Conservation (phyloP, 768 basidiomycete genomes). For the Boletus subparvulus region DNA sequence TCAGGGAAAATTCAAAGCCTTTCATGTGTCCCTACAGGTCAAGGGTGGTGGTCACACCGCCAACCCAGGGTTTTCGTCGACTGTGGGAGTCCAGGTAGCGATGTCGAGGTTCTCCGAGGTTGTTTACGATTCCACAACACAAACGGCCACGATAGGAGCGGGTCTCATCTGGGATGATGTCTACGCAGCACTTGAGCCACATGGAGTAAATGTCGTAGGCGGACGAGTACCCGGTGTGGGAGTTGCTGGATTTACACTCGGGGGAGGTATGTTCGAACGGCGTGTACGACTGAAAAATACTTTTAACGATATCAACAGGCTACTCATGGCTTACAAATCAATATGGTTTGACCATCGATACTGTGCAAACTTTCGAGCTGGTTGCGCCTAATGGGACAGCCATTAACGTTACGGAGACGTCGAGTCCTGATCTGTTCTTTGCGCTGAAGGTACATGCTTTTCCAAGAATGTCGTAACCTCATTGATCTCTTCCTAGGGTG, state of each 20-base stretch:
- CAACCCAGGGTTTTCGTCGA: constrained; percentile 60
- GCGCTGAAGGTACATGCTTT: constrained; percentile 38
- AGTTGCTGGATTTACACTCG: constrained; percentile 55
- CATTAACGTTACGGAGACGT: constrained; percentile 31
- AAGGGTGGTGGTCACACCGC: constrained; percentile 60
- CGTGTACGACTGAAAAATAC: not conserved
- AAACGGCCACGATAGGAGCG: constrained; percentile 41
- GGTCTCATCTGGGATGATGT: constrained; percentile 65
- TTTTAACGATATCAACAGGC: constrained; percentile 1
- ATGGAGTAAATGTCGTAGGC: constrained; percentile 56
- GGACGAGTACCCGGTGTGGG: constrained; percentile 55
- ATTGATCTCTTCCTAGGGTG: constrained; percentile 42
- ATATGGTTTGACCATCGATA: constrained; percentile 58
- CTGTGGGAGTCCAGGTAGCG: constrained; percentile 54
- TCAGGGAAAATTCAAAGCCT: not conserved
- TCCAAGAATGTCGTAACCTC: not conserved
- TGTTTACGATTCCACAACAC: constrained; percentile 37
- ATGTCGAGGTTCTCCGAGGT: constrained; percentile 49
- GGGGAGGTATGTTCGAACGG: constrained; percentile 43
- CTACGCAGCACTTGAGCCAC: constrained; percentile 48
- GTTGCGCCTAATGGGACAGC: constrained; percentile 48
- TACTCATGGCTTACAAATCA: constrained; percentile 56
- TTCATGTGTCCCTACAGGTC: constrained; percentile 36
- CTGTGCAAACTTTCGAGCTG: constrained; percentile 52
- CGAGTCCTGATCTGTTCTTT: constrained; percentile 43